A percentile compares a stretch with the other conserved stretches of the same genome.
phyloP scores from a whole-genome alignment of 495 filamentous ascomycete genomes.

The Glutinoglossum americanum region DNA sequence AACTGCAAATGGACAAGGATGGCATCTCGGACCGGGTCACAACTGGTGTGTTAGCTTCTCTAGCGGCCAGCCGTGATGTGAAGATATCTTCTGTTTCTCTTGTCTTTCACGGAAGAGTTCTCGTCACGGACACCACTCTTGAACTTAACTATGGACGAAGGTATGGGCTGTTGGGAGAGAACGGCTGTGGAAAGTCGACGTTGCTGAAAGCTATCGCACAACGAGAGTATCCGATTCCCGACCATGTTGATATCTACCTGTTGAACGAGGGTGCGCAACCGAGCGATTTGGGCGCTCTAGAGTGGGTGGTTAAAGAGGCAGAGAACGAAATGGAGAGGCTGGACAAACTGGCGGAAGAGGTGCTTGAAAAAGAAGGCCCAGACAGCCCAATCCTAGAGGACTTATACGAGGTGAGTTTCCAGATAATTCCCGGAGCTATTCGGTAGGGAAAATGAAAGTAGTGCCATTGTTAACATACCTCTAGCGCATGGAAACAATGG shows the following conservation, averaged over 20 bases:
- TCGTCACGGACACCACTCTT: slow-evolving; percentile 79
- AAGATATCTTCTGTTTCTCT: slow-evolving; percentile 88
- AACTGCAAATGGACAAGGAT: slow-evolving; percentile 81
- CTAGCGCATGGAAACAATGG: slow-evolving; percentile 96
- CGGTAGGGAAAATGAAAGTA: background rate
- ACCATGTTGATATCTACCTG: slow-evolving; percentile 95
- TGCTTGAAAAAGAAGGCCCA: slow-evolving; percentile 76
- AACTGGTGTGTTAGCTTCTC: slow-evolving; percentile 83
- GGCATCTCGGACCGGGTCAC: slow-evolving; percentile 95
- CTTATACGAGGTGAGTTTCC: slow-evolving; percentile 67
- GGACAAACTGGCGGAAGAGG: slow-evolving; percentile 72
- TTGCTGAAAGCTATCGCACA: slow-evolving; percentile 82
- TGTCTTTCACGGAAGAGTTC: slow-evolving; percentile 92
- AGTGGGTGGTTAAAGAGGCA: slow-evolving; percentile 93
- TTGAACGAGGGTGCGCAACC: slow-evolving; percentile 94
- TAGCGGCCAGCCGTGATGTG: slow-evolving; percentile 66
- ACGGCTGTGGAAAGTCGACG: slow-evolving; percentile 97
- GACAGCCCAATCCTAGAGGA: slow-evolving; percentile 84
- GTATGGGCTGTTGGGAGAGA: slow-evolving; percentile 92
- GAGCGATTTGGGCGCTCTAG: slow-evolving; percentile 69
- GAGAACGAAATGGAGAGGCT: slow-evolving; percentile 80
- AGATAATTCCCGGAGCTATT: background rate
- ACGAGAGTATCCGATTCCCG: slow-evolving; percentile 87
- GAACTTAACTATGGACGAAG: slow-evolving; percentile 84
- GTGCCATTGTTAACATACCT: background rate